Evolutionary conservation across 2,329 filamentous ascomycete species (phyloP), one percentile per base, ranked within the genome.

Genomic region (Aspergillus sp.): DNA sequence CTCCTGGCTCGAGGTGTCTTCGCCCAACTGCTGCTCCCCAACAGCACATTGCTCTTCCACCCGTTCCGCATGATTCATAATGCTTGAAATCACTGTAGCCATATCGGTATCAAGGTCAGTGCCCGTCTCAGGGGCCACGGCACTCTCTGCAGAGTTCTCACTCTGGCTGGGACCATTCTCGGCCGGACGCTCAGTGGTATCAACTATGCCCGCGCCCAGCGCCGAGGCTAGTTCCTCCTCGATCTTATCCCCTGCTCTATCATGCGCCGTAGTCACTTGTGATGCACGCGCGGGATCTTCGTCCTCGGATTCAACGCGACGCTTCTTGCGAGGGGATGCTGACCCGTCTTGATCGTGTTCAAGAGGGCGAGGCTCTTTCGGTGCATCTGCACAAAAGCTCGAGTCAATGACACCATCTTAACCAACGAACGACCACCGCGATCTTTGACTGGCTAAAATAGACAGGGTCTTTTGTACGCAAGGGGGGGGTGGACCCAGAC

Each of bases 21-120:
- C 52, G 35, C 61, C 35, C 36, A 39, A 19, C 40, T 65, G 61
- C 51, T 67, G 63, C 41, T 62, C 61, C 26, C 62, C 65, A 48
- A 68, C 55, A 7, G 60, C 59, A 35, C 58, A 64, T 29, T 69
- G 67, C 44, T 67, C 61, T 48, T 72, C 69, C 27, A 70, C 60
- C 5, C 63, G 60, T 49, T 71, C 69, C 0, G 68, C 62, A 49
- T 71, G 68, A 49, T 70, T 64, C 56, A 72, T 69, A 30, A 72
- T 71, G 46, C 64, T 65, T 4, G 64, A 64, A 27, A 70, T 68
- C n/a, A 71, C 64, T 19, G 65, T 61, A 7, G 63, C 59, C 33
- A 70, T 62, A 43, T 70, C 62, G 4, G 60, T 46, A 34, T 59
- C 62, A 30, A 62, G 55, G 29, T 62, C 61, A n/a, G 59, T 43